Base-by-base conservation (phyloP, 768 basidiomycete species). In the Termitomyces sp. region DNA sequence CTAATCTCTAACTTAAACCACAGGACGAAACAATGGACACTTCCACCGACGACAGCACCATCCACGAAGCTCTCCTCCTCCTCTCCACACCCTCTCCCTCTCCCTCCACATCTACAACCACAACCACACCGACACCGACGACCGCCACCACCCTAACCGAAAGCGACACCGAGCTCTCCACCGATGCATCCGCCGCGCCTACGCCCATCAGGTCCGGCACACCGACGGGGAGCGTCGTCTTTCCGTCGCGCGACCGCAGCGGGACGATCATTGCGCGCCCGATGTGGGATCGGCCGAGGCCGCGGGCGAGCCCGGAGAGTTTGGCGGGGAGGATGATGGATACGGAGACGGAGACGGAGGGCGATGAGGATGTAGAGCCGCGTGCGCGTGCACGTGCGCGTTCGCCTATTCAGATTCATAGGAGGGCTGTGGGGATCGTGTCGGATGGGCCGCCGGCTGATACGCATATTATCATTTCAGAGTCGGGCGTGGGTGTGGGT, bases 341-440 rank as follows among this genome's bases (percentile, higher is more conserved):
- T 12, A 76, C 84, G 0, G 85, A 88, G 55, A 86, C 87, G 0
- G 89, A 91, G 70, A 86, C 88, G 0, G 90, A 94, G 65, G 88
- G 87, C 48, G 88, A n/a, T n/a, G n/a, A 89, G 35, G 75, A 77
- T 48, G 76, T 79, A 68, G 74, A 72, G 62, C 2, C 65, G 40
- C 26, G 45, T 28, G n/a, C n/a, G n/a, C n/a, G n/a, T n/a, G n/a
- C n/a, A n/a, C n/a, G n/a, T n/a, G n/a, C n/a, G n/a, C n/a, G n/a
- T n/a, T n/a, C n/a, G n/a, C n/a, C n/a, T n/a, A 68, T 35, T 54
- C 62, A 38, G 58, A 3, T 34, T 5, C 54, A 64, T 60, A 65
- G 65, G 52, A 40, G 65, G 68, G 51, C 67, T 64, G 75, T 76
- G 0, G 75, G 74, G 1, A 77, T 77, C 47, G 72, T 75, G 1